Evolutionary conservation across 306 rosid species (phyloP), one percentile per base, ranked within the genome.

Genomic region (Cicer bijugum): DNA sequence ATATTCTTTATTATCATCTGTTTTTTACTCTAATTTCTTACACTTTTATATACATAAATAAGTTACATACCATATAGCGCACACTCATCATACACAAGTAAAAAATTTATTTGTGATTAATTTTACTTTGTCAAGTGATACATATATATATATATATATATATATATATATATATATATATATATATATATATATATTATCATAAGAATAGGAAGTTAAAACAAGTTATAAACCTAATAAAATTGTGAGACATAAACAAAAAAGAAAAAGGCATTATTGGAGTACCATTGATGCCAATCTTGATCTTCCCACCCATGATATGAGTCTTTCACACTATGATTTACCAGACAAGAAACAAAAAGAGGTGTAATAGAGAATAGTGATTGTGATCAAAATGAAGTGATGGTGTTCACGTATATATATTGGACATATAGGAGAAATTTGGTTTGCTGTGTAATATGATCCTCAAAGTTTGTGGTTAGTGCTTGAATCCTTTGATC

Each of bases 271-370:
- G 14, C 10, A 42, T 63, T 45, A 45, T 45, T 60, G 12, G 16
- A n/a, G 69, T 79, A 91, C 97, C 94, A 74, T 89, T 91, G 84
- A 91, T 91, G 35, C 94, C 97, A 67, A 91, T 89, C 90, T 84
- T 91, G 80, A 89, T 75, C 84, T 88, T 90, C 42, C 67, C 83
- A 28, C 35, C 35, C 35, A 28, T 28, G 35, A 4, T 91, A 90
- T 90, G 80, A 70, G 6, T 52, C 5, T 67, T 12, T 42, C 9
- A 43, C 33, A n/a, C 52, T 19, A 0, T 50, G n/a, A 12, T 70
- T 70, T 60, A 62, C 0, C 5, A 42, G 3, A 33, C 10, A 71
- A 53, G 11, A 78, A 40, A 15, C 16, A 19, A 11, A 44, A 3
- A 12, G 10, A 19, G 37, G 44, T 14, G 28, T 42, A 76, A 44